These are phyloP conservation scores for Calycina herbarum DNA, from an alignment of 2,329 filamentous ascomycete genomes.

Conservation along the genomic window DNA sequence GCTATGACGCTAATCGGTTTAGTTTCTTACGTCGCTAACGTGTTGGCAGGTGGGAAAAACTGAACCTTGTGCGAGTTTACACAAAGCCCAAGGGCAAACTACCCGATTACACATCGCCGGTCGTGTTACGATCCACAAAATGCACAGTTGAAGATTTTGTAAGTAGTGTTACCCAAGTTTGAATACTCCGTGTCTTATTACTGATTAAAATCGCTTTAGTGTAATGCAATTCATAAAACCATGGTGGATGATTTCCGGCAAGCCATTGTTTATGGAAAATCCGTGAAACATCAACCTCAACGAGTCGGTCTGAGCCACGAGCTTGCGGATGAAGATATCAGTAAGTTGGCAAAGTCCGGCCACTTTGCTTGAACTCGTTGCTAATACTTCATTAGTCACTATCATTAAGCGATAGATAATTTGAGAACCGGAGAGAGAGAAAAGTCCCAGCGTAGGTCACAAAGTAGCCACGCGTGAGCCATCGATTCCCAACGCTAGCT, in stretches of 20 bases:
- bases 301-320: constrained; percentile 89
- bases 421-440: background rate
- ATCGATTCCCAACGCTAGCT: background rate
- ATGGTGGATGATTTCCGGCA: constrained; percentile 95
- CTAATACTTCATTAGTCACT: constrained; percentile 48
- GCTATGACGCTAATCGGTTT: constrained; percentile 10
- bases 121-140: constrained; percentile 78
- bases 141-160: constrained; percentile 98
- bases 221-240: constrained; percentile 93
- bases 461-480: background rate
- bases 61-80: constrained; percentile 88
- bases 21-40: constrained; percentile 23
- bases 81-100: constrained; percentile 96
- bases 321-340: constrained; percentile 94
- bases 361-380: background rate
- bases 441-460: background rate
- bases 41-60: constrained; percentile 75
- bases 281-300: constrained; percentile 98
- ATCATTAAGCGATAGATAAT: constrained; percentile 64
- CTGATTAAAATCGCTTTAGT: constrained; percentile 54
- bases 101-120: constrained; percentile 88
- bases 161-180: constrained; percentile 45
- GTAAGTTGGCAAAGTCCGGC: constrained; percentile 25
- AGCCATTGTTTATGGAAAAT: constrained; percentile 95
- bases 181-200: constrained; percentile 11